phyloP scores from a whole-genome alignment of 2,329 filamentous ascomycete genomes.

The Calonectria hongkongensis region DNA sequence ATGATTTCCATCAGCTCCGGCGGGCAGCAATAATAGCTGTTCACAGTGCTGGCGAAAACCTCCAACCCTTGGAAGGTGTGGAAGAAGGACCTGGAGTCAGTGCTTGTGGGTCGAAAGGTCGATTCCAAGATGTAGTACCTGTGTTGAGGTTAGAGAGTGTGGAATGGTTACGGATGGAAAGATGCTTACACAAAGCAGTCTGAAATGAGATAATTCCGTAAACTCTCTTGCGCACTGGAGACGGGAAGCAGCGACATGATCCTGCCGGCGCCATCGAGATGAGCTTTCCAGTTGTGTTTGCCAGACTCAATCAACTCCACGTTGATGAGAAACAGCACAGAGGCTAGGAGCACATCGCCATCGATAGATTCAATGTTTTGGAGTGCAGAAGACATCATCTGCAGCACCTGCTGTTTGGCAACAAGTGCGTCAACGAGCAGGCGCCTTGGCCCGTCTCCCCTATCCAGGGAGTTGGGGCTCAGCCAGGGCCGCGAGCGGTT shows the following conservation, averaged over 20 bases:
- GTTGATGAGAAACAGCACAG: conserved; percentile 70
- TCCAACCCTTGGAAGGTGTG: conserved; percentile 60
- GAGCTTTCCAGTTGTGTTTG: conserved; percentile 67
- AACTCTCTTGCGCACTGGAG: conserved; percentile 57
- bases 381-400: conserved; percentile 64
- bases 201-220: conserved; percentile 68
- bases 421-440: conserved; percentile 66
- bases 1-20: conserved; percentile 66
- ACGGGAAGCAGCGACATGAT: conserved; percentile 65
- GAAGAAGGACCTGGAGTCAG: conserved; percentile 59
- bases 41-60: conserved; percentile 63
- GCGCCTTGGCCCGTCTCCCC: conserved; percentile 51
- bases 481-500: conserved; percentile 62
- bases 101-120: conserved; percentile 62
- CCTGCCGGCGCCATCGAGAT: conserved; percentile 66
- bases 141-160: conserved; percentile 35
- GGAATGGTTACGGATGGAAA: background rate
- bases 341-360: conserved; percentile 65
- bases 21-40: conserved; percentile 69
- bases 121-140: conserved; percentile 69
- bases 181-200: conserved; percentile 67
- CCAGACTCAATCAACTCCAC: conserved; percentile 71
- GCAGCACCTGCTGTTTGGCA: conserved; percentile 67
- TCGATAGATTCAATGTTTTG: conserved; percentile 61
- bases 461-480: conserved; percentile 52